Evolutionary conservation across 148 eudicot genomes (phyloP), one percentile per base, ranked within the genome.

Genomic region (Arctostaphylos glauca): DNA sequence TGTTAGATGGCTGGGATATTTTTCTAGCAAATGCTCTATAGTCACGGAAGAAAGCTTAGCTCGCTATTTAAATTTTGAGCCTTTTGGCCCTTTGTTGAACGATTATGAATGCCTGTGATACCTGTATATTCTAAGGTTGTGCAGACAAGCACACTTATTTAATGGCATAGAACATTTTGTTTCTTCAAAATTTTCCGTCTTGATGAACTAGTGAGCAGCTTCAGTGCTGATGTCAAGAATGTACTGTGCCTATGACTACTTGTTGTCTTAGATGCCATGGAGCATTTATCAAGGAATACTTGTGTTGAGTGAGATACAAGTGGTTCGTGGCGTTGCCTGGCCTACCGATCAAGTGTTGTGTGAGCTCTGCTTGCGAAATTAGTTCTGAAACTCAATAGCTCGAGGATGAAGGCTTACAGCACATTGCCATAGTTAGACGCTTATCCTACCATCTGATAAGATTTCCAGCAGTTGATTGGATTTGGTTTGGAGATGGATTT

Each of bases 81-180:
- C 68, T 62, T 62, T 71, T 71, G 48, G 48, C 10, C n/a, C 48
- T 71, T 41, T 71, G 75, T 71, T 68, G 74, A 68, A 68, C 41
- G 16, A 68, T 31, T 38, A n/a, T 21, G 70, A 64, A 68, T 68
- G 47, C n/a, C 75, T 71, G 43, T 71, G 9, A 44, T 71, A 21
- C 75, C 48, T 44, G 43, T 71, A 41, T 41, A 71, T 25, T 14
- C 13, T 16, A 16, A 14, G 75, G 5, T 71, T 71, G 19, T 71
- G 50, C n/a, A 71, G 43, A 19, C 23, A 73, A 19, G 18, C 23
- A 46, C 4, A 43, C n/a, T 71, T 44, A 31, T 1, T 31, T 31
- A 31, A 31, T 31, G 38, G 38, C 38, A 31, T 31, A 31, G 38
- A 62, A n/a, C 76, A 44, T 73, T 46, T 46, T 21, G 3, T 73